Percentiles rank a stretch among this genome's conserved stretches.
These are phyloP conservation scores for Botryotinia calthae DNA, from an alignment of 2,329 filamentous ascomycete genomes.

Conservation along the genomic window DNA sequence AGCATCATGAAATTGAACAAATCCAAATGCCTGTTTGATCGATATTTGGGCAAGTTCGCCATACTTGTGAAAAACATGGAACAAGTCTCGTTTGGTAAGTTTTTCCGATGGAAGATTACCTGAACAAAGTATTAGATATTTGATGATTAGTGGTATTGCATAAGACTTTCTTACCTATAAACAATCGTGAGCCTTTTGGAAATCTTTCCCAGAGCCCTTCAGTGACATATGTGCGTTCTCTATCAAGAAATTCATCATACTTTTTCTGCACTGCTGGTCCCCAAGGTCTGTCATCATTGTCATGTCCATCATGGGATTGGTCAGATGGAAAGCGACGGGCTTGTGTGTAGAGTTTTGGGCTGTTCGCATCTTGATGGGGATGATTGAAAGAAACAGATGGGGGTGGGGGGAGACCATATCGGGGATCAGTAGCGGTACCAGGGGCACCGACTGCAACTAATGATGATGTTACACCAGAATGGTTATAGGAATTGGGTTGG, in stretches of 20 bases:
- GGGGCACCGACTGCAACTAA: slow-evolving; percentile 38
- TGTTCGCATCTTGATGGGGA: slow-evolving; percentile 28
- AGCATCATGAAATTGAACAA: slow-evolving; percentile 85
- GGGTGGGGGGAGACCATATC: slow-evolving; percentile 39
- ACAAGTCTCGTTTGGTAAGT: slow-evolving; percentile 90
- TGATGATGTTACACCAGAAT: slow-evolving; percentile 34
- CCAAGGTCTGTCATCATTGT: slow-evolving; percentile 39
- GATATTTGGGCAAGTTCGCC: slow-evolving; percentile 91
- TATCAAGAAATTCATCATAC: slow-evolving; percentile 70
- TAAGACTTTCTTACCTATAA: slow-evolving; percentile 63
- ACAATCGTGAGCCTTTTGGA: slow-evolving; percentile 72
- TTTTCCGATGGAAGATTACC: slow-evolving; percentile 91
- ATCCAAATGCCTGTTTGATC: slow-evolving; percentile 94
- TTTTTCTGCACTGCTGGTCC: slow-evolving; percentile 57
- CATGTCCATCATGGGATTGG: slow-evolving; percentile 33
- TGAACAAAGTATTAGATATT: slow-evolving; percentile 40
- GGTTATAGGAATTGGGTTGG: slow-evolving; percentile 35
- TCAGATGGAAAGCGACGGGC: slow-evolving; percentile 27
- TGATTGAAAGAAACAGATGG: slow-evolving; percentile 37
- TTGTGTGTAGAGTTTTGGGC: slow-evolving; percentile 29
- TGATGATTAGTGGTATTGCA: slow-evolving; percentile 30
- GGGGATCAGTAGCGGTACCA: slow-evolving; percentile 38
- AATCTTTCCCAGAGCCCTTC: slow-evolving; percentile 82
- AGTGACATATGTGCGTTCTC: slow-evolving; percentile 72
- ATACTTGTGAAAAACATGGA: slow-evolving; percentile 82